Percentiles rank a stretch among this genome's conserved stretches.
Conservation (phyloP, 75 land plant genomes). For the Pseudotsuga menziesii region DNA sequence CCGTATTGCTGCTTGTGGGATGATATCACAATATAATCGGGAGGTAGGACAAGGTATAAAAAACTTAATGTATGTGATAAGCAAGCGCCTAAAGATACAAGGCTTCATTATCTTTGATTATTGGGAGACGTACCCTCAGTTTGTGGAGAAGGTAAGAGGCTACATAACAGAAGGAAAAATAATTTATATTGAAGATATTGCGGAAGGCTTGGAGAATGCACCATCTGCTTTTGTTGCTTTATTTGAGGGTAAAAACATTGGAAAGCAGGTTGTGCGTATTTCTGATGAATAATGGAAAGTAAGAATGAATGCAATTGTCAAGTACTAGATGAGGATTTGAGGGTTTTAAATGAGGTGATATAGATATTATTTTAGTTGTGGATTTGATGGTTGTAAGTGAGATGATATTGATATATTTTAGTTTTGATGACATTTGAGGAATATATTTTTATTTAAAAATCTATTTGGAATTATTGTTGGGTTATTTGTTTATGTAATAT, state of each 20-base stretch:
- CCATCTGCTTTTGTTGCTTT: constrained; percentile 54
- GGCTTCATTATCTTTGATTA: constrained; percentile 43
- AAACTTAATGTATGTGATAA: constrained; percentile 32
- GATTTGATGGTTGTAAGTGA: too few species aligned
- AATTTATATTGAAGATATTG: constrained; percentile 32
- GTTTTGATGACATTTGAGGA: too few species aligned
- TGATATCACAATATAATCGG: constrained; percentile 54
- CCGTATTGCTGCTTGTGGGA: constrained; percentile 42
- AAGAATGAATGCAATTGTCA: too few species aligned
- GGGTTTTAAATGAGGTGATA: too few species aligned
- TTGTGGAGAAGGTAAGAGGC: constrained; percentile 20
- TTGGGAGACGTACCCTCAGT: constrained; percentile 18
- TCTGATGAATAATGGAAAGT: constrained; percentile 16
- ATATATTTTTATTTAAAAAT: too few species aligned
- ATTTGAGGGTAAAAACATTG: constrained; percentile 48
- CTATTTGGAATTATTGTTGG: too few species aligned
- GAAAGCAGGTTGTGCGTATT: constrained; percentile 52
- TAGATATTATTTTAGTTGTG: too few species aligned
- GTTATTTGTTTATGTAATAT: too few species aligned
- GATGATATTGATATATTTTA: too few species aligned
- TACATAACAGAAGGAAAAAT: constrained; percentile 46
- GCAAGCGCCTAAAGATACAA: constrained; percentile 39
- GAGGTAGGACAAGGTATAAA: constrained; percentile 35
- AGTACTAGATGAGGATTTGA: too few species aligned
- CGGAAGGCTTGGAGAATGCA: constrained; percentile 49